Conservation (phyloP, 1,284 basidiomycete species). For the Mycosarcoma mackinlayi region DNA sequence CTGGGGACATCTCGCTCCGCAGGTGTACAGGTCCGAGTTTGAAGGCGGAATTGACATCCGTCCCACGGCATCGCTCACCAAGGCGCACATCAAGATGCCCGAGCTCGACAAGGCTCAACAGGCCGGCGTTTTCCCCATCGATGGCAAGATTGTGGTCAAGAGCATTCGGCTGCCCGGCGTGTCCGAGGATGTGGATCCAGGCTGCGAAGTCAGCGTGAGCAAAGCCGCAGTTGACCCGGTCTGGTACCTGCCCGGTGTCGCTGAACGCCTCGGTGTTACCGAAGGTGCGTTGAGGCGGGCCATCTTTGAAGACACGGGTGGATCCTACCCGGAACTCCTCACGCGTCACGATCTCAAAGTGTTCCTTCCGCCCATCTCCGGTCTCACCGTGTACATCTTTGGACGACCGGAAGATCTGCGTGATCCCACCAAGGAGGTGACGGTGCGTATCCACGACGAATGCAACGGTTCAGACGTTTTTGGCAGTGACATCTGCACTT, state of each 20-base stretch:
- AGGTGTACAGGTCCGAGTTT: slow-evolving; percentile 75
- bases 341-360: slow-evolving; percentile 94
- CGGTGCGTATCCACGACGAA: slow-evolving; percentile 91
- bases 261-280: slow-evolving; percentile 70
- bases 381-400: slow-evolving; percentile 93
- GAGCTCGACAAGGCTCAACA: slow-evolving; percentile 85
- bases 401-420: slow-evolving; percentile 63
- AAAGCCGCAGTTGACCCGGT: slow-evolving; percentile 77
- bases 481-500: slow-evolving; percentile 90
- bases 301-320: slow-evolving; percentile 89
- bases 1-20: slow-evolving; percentile 89
- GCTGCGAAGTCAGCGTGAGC: slow-evolving; percentile 85
- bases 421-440: slow-evolving; percentile 76
- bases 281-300: slow-evolving; percentile 86
- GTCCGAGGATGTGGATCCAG: slow-evolving; percentile 72
- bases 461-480: slow-evolving; percentile 89
- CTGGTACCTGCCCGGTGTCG: slow-evolving; percentile 89
- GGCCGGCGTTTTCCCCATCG: slow-evolving; percentile 79
- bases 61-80: slow-evolving; percentile 77
- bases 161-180: slow-evolving; percentile 53
- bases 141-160: slow-evolving; percentile 78
- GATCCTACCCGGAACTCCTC: slow-evolving; percentile 95
- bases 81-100: slow-evolving; percentile 83
- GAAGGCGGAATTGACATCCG: slow-evolving; percentile 66
- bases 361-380: slow-evolving; percentile 93